Base-by-base conservation (phyloP, 2,329 filamentous ascomycete genomes). In the Trichophaea hybrida region DNA sequence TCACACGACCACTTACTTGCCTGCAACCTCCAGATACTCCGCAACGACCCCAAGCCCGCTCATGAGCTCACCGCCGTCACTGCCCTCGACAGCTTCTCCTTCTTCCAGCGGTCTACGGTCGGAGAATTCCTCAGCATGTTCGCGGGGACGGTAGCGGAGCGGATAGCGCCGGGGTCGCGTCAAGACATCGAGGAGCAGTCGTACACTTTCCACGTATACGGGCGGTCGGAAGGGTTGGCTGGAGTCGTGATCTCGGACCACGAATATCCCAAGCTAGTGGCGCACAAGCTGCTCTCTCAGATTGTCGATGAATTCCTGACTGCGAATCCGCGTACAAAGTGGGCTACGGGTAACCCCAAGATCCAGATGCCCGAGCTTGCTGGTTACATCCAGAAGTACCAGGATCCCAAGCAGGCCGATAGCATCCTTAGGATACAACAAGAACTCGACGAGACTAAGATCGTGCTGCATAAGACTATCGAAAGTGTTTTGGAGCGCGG, bases 381-480 rank as follows among this genome's bases (percentile, higher is more conserved):
- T 72, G 85, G 88, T 46, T 94, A 94, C 73, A 78, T 86, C 55
- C 71, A 73, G 44, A 83, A 84, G 67, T 94, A 89, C 75, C 87
- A 95, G 75, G 86, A 96, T 72, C 89, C 91, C 10, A 78, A 83
- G 70, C 80, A 94, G 74, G 90, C 88, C 66, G 89, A 94, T 75
- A 91, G 84, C 74, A 94, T 97, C 71, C 81, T 88, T 77, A 90
- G 88, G 78, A 96, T 98, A 69, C 91, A 97, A 74, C 86, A 88
- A 75, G 89, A 98, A 76, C 78, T 98, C 63, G 90, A 97, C 70
- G 90, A 96, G 78, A 97, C 91, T 62, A 97, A 96, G 80, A 90
- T 94, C 70, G 85, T 95, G 61, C 78, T 98, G 69, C 89, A 97
- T 76, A 94, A 97, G 80, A 96, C 93, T 49, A 96, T 95, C 69